A percentile compares a stretch with the other conserved stretches of the same genome.
Evolutionary conservation across 768 basidiomycete species (phyloP).

Genomic region (Suillus variegatus): DNA sequence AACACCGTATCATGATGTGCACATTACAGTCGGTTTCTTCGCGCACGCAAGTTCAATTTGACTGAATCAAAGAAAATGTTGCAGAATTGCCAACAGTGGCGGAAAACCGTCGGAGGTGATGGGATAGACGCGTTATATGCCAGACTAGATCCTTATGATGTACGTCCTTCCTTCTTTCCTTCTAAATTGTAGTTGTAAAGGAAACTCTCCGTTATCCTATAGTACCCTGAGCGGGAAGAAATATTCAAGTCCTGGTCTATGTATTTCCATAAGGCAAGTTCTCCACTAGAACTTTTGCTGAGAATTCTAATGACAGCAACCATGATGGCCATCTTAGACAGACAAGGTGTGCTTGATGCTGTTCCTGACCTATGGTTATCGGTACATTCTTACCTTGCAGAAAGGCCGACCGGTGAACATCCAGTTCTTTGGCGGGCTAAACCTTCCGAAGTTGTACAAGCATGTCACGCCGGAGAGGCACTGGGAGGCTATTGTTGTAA

Average conservation of each 20-base stretch:
- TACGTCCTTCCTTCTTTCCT: slow-evolving; percentile 36
- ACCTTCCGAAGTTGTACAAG: slow-evolving; percentile 58
- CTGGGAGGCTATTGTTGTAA: slow-evolving; percentile 65
- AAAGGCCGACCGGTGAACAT: slow-evolving; percentile 74
- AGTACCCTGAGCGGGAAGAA: slow-evolving; percentile 71
- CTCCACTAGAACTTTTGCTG: background rate
- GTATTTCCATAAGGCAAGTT: slow-evolving; percentile 71
- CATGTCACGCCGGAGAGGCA: slow-evolving; percentile 59
- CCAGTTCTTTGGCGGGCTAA: slow-evolving; percentile 60
- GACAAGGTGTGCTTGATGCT: slow-evolving; percentile 55
- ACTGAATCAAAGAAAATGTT: slow-evolving; percentile 66
- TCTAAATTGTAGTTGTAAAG: background rate
- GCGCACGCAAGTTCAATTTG: slow-evolving; percentile 66
- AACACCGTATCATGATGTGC: slow-evolving; percentile 1
- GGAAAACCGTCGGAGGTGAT: slow-evolving; percentile 58
- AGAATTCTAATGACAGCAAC: background rate
- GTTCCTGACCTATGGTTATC: background rate
- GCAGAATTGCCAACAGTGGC: slow-evolving; percentile 66
- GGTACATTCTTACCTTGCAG: slow-evolving; percentile 31
- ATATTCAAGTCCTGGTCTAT: slow-evolving; percentile 79
- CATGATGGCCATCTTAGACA: slow-evolving; percentile 38
- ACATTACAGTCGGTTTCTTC: slow-evolving; percentile 64
- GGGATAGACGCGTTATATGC: slow-evolving; percentile 68
- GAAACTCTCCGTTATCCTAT: slow-evolving; percentile 1
- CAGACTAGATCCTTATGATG: slow-evolving; percentile 69